Evolutionary conservation across 345 rosid species (phyloP).

Genomic region (Citrus maxima): DNA sequence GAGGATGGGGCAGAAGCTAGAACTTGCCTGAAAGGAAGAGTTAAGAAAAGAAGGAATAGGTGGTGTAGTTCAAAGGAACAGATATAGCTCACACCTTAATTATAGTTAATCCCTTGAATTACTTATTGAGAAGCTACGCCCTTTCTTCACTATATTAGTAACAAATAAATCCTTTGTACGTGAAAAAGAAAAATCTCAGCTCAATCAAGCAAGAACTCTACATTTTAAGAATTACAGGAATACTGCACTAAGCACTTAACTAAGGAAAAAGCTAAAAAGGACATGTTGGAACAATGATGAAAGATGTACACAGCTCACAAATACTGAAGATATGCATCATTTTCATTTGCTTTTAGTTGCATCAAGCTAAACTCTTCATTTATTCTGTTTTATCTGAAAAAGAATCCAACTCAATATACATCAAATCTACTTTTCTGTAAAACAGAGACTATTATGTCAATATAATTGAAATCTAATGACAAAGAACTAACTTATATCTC

Average conservation of each 20-base stretch:
- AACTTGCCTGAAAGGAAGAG: background rate
- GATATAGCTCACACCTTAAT: no score
- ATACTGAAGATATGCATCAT: background rate
- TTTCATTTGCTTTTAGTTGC: slow-evolving; percentile 4
- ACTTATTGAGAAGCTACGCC: no score
- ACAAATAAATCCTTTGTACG: no score
- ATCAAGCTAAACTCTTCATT: background rate
- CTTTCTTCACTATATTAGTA: no score
- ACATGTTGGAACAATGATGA: background rate
- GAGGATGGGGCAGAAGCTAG: background rate
- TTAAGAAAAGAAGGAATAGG: no score
- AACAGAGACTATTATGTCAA: background rate
- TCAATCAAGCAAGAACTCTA: background rate
- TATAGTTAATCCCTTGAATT: no score
- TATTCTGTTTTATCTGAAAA: background rate
- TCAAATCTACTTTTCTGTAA: background rate
- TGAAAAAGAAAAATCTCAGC: no score
- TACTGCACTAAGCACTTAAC: background rate
- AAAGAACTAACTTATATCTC: background rate
- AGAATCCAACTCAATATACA: background rate
- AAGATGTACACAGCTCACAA: background rate
- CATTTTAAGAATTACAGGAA: background rate
- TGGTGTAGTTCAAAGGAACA: no score
- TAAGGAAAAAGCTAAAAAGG: background rate
- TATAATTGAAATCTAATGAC: background rate